Evolutionary conservation across 495 filamentous ascomycete genomes (phyloP).

Genomic region (Penicillium bovifimosum): DNA sequence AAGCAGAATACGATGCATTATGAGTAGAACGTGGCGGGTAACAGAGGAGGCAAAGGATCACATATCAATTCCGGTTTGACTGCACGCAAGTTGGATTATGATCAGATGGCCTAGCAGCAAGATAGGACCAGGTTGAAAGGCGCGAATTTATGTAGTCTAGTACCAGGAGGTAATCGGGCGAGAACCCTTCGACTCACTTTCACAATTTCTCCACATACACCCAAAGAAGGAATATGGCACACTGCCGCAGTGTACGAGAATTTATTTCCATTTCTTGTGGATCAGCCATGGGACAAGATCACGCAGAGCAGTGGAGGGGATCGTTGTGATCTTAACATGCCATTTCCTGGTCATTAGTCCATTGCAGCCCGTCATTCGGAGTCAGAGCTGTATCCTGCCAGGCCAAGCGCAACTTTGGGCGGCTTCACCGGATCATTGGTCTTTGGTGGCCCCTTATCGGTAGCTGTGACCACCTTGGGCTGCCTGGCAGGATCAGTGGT

Average conservation of each 20-base stretch:
- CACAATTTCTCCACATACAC: no score
- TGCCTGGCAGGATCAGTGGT: neutral
- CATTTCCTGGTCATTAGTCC: neutral
- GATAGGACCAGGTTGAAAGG: no score
- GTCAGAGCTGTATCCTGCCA: constrained; percentile 41
- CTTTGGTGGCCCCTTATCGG: neutral
- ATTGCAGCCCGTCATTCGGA: constrained; percentile 28
- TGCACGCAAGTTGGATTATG: no score
- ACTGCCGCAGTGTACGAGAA: no score
- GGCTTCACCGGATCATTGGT: constrained; percentile 11
- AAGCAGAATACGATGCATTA: constrained; percentile 24
- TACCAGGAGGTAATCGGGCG: no score
- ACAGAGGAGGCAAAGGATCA: neutral
- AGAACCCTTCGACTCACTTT: no score
- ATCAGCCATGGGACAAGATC: no score
- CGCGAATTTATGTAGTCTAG: no score
- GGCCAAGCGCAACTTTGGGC: constrained; percentile 23
- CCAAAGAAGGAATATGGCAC: no score
- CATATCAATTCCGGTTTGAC: no score
- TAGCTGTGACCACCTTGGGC: neutral
- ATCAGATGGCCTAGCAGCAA: no score
- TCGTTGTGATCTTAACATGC: neutral
- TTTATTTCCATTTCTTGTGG: no score
- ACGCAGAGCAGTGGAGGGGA: neutral
- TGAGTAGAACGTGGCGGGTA: constrained; percentile 8